Base-by-base conservation (phyloP, 768 basidiomycete genomes). In the Chalciporus chontae region DNA sequence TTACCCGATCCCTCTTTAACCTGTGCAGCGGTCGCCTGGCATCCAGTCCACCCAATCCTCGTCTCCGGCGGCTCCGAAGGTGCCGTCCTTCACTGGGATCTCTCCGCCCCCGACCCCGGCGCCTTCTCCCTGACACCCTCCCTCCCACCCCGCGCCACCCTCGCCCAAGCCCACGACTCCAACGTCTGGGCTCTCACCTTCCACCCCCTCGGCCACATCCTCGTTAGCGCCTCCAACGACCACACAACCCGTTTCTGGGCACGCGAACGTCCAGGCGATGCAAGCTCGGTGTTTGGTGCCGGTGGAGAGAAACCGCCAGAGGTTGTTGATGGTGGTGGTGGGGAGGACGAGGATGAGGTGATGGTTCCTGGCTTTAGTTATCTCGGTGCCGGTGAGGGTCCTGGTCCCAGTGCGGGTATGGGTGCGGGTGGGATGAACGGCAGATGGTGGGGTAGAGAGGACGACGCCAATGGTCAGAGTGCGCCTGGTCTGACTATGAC, bases 231-330 rank as follows among this genome's bases (percentile, higher is more conserved):
- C 9, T 90, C 89, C n/a, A 98, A 96, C 73, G 96, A 99, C 74
- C 92, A 94, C 72, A 97, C 96, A 5, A 96, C 95, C 6, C 82
- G 94, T n/a, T 99, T 98, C 78, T 98, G 96, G 95, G 85, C 86
- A 42, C 82, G 95, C 59, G 90, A 93, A 63, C 79, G 90, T 3
- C 90, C 90, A 0, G 89, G 90, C n/a, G 90, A 91, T 58, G 76
- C 78, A 1, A 75, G 78, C n/a, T 81, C 79, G 47, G 89, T 84
- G 37, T 90, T 90, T 67, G 81, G 81, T 0, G 85, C 81, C 8
- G 88, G 87, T 6, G 90, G 88, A 14, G 89, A 92, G 73, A 90
- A 89, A 69, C 91, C 90, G 11, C 86, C 87, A 0, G 86, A 85
- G 58, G 71, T 79, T 34, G 72, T 69, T 15, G 85, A 83, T 61